Base-by-base conservation (phyloP, 768 basidiomycete species). In the Megacollybia marginata region DNA sequence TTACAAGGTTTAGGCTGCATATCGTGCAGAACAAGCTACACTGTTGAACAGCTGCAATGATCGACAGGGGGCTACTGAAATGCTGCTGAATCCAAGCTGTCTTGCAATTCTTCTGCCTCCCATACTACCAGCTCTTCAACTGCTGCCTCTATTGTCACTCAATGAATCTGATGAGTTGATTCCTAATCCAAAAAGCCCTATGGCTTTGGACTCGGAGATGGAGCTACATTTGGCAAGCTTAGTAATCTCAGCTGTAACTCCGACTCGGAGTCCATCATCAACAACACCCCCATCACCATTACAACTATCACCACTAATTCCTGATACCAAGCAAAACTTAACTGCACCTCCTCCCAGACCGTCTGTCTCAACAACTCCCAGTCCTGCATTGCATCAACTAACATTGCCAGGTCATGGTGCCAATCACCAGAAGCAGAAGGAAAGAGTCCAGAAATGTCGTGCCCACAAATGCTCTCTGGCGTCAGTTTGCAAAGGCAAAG, bases 1-100 rank as follows among this genome's bases (percentile, higher is more conserved):
- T 44, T 54, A 55, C 52, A 57, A 57, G 40, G 52, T 40, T 8
- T 40, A 8, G 38, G 38, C 38, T 8, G 38, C 38, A 4, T 40
- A 40, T 40, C 38, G 38, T 40, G 38, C 38, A 15, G 38, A 40
- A 8, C 13, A 40, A 8, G 38, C 38, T 8, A 4, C 38, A 5
- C 8, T 40, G 8, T 8, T 40, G 2, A 8, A 40, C 18, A 40
- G 38, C 18, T 8, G 18, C 2, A 2, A 18, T 15, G 4, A 40
- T 2, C 38, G 38, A 13, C 18, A 8, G 2, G 38, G 18, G 5
- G 38, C 38, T 3, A 40, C 38, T 40, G 38, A 2, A 5, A 40
- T 40, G 38, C 8, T 40, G 15, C 3, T 8, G 5, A 8, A 3
- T 8, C 15, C 38, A 5, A 15, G 15, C 8, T 8, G 38, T 3